phyloP scores from a whole-genome alignment of 2,329 filamentous ascomycete species.

The Elsinoe ampelina region DNA sequence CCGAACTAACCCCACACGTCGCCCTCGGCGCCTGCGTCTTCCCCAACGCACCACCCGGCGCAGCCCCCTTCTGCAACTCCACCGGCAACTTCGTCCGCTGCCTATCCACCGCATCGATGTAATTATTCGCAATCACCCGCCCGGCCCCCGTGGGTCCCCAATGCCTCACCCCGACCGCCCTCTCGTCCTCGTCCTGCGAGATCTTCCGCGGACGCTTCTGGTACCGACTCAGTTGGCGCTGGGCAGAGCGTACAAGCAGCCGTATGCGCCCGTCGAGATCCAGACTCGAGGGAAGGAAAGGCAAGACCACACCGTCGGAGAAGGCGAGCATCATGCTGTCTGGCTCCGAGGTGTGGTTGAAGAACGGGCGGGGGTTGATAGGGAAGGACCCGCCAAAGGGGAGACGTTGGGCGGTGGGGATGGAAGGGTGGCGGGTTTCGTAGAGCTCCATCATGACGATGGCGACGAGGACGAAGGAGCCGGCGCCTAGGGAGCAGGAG shows the following conservation, averaged over 20 bases:
- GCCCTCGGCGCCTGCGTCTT: slow-evolving; percentile 27
- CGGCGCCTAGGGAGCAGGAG: slow-evolving; percentile 34
- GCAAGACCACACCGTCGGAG: slow-evolving; percentile 37
- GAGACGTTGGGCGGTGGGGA: slow-evolving; percentile 23
- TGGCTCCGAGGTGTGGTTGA: slow-evolving; percentile 29
- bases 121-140: slow-evolving; percentile 36
- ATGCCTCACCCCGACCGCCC: slow-evolving; percentile 13
- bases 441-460: slow-evolving; percentile 40
- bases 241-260: slow-evolving; percentile 33
- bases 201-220: slow-evolving; percentile 32
- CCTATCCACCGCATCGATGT: slow-evolving; percentile 34
- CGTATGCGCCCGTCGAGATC: slow-evolving; percentile 31
- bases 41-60: slow-evolving; percentile 32
- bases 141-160: slow-evolving; percentile 31
- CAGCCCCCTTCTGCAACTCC: slow-evolving; percentile 21
- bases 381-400: slow-evolving; percentile 39
- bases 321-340: slow-evolving; percentile 41
- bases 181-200: slow-evolving; percentile 17
- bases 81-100: slow-evolving; percentile 27
- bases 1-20: slow-evolving; percentile 38
- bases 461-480: slow-evolving; percentile 38
- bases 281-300: slow-evolving; percentile 31
- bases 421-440: slow-evolving; percentile 25
- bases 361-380: slow-evolving; percentile 38
- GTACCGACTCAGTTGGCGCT: slow-evolving; percentile 35